Percentiles rank a stretch among this genome's conserved stretches.
Conservation (phyloP, 2,329 filamentous ascomycete species). For the Aspergillus amoenus region DNA sequence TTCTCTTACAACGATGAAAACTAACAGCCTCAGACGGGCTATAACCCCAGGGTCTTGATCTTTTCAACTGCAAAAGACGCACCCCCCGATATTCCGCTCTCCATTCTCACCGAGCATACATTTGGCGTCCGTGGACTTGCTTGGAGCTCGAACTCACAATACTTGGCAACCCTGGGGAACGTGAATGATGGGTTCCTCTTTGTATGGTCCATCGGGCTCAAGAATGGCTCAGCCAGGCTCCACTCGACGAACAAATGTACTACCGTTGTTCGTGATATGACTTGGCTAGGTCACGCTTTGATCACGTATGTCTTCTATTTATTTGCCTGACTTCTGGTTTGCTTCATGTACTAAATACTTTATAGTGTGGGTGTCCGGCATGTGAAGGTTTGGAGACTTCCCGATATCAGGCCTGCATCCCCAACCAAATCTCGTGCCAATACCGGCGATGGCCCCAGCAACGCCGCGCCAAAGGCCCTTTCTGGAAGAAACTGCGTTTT, state of each 20-base stretch:
- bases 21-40: constrained; percentile 66
- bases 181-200: constrained; percentile 93
- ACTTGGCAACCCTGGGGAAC: constrained; percentile 82
- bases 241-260: constrained; percentile 92
- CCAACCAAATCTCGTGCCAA: constrained; percentile 63
- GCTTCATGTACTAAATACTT: constrained; percentile 12
- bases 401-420: constrained; percentile 61
- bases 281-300: constrained; percentile 82
- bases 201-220: constrained; percentile 83
- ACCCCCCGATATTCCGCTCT: constrained; percentile 77
- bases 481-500: constrained; percentile 85
- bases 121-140: constrained; percentile 86
- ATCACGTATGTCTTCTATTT: constrained; percentile 61
- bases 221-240: constrained; percentile 74
- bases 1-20: background rate
- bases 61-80: constrained; percentile 77
- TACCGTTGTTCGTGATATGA: constrained; percentile 78
- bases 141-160: constrained; percentile 84
- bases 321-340: no score
- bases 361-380: constrained; percentile 75
- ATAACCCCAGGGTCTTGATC: constrained; percentile 85
- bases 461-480: constrained; percentile 63
- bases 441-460: constrained; percentile 33
- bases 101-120: constrained; percentile 83
- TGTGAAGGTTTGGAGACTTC: constrained; percentile 88